Evolutionary conservation across 176 grass and related monocot species (phyloP), one percentile per base, ranked within the genome.

Genomic region (Oryza meyeriana): DNA sequence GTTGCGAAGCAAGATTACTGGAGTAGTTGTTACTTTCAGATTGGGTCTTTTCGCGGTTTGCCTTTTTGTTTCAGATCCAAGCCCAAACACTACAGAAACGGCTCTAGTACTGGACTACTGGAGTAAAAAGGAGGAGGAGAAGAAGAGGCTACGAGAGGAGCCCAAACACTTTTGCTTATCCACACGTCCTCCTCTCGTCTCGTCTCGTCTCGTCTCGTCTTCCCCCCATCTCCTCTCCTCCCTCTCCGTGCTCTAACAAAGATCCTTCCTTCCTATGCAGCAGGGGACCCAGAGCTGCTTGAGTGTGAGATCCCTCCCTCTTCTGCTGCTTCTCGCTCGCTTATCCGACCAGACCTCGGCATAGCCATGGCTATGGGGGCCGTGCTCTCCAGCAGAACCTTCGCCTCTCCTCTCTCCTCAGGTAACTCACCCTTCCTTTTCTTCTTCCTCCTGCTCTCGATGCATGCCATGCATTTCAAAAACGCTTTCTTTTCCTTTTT

Each of bases 301-400:
- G 32, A 33, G 3, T 8, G 42, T 14, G 44, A 47, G 44, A 47
- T 2, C 4, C 24, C 8, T 27, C 40, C 68, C 38, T 44, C 67
- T 14, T 10, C 18, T 28, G 3, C 28, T 35, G 3, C 48, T 55
- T n/a, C 32, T 47, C 11, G 24, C 11, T 78, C 20, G n/a, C n/a
- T 40, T 40, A 10, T 40, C 38, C 38, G 8, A 40, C 38, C 5
- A 40, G 7, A 40, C 7, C 38, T 40, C 8, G 38, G 38, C 38
- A 8, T 40, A 40, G 9, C 61, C 77, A 94, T 94, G 92, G 88
- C 92, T 59, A 83, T 86, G 85, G 92, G 92, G 13, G 86, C 85
- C 16, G 79, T 90, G 45, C 82, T 94, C 62, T 88, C 85, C 47
- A 70, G 85, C 30, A 84, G 91, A 63, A 70, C 79, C 75, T 88